These are phyloP conservation scores for Metschnikowia amazonensis DNA, from an alignment of 805 yeast species.

Conservation along the genomic window DNA sequence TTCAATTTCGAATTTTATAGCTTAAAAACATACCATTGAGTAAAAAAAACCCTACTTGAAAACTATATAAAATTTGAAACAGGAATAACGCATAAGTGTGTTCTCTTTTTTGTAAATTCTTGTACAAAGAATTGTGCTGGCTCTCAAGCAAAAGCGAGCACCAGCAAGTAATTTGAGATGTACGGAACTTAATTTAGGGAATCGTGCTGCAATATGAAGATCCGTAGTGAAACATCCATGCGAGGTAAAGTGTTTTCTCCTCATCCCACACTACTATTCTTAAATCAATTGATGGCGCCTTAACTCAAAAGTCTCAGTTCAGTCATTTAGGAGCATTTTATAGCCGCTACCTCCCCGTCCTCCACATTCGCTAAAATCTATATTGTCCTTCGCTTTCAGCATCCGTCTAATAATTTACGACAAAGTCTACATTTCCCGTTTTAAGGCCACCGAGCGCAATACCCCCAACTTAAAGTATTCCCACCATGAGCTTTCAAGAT, in stretches of 20 bases:
- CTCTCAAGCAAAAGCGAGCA: slow-evolving; percentile 2
- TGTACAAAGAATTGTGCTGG: background rate
- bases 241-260: background rate
- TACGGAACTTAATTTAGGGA: slow-evolving; percentile 6
- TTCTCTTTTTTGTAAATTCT: background rate
- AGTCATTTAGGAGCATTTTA: background rate
- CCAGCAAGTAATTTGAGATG: slow-evolving; percentile 2
- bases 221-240: slow-evolving; percentile 2
- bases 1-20: background rate
- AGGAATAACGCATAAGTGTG: background rate
- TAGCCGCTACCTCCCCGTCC: background rate
- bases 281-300: background rate
- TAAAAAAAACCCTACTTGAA: background rate
- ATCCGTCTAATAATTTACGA: background rate
- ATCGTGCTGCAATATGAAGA: slow-evolving; percentile 4
- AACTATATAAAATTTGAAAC: background rate
- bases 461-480: background rate
- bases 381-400: background rate
- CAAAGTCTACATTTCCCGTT: background rate
- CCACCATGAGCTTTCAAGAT: background rate
- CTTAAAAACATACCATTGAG: background rate
- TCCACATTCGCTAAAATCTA: slow-evolving; percentile 1
- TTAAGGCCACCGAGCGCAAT: background rate
- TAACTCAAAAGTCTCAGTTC: background rate
- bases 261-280: background rate